These are phyloP conservation scores for Fusarium acutatum DNA, from an alignment of 2,329 filamentous ascomycete genomes.

Conservation along the genomic window DNA sequence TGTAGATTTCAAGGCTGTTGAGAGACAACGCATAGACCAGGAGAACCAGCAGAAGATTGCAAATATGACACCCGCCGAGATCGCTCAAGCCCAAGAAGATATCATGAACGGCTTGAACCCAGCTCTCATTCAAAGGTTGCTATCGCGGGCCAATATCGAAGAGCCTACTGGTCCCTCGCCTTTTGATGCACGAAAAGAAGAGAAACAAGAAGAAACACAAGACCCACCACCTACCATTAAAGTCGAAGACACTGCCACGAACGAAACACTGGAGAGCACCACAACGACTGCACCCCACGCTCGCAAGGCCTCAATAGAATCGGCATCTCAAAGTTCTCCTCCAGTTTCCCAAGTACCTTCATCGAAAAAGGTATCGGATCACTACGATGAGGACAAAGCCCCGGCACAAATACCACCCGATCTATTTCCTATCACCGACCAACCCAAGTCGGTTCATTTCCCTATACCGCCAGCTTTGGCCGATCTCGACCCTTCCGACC, in stretches of 20 bases:
- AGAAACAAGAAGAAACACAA: conserved; percentile 11
- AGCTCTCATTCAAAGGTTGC: conserved; percentile 76
- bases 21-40: conserved; percentile 78
- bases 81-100: conserved; percentile 81
- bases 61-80: conserved; percentile 83
- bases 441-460: conserved; percentile 65
- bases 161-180: conserved; percentile 58
- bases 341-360: background rate
- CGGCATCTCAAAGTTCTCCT: background rate
- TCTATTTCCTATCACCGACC: conserved; percentile 54
- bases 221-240: conserved; percentile 45
- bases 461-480: conserved; percentile 64
- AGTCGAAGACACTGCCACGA: conserved; percentile 45
- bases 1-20: conserved; percentile 56
- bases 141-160: conserved; percentile 80
- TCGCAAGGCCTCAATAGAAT: background rate
- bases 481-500: conserved; percentile 83
- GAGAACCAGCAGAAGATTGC: conserved; percentile 81
- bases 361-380: conserved; percentile 41
- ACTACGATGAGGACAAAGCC: conserved; percentile 54
- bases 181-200: conserved; percentile 50
- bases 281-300: background rate
- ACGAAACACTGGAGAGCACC: background rate
- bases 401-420: conserved; percentile 52
- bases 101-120: conserved; percentile 82